Evolutionary conservation across 1,284 basidiomycete species (phyloP), one percentile per base, ranked within the genome.

Genomic region (Ceratobasidium sp.): DNA sequence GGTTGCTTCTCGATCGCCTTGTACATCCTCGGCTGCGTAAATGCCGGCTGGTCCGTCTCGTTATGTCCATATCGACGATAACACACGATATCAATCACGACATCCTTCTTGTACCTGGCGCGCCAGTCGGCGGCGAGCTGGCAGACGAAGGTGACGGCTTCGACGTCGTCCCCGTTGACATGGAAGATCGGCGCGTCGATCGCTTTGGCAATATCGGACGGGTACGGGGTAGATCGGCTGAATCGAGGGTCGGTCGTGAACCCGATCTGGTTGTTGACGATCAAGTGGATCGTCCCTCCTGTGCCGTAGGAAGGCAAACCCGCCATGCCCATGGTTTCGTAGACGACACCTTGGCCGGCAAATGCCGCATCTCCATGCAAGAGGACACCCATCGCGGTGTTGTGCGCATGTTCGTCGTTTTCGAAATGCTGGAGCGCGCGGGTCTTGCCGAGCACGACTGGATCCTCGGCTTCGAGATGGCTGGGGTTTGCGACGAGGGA

Each of bases 241-340:
- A 98, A 98, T 76, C 96, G 91, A 61, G 98, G 98, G 82, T 98
- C 97, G 72, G 98, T 99, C 74, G 98, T 99, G 87, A 99, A 99
- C 77, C 98, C 98, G 76, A 99, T 98, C 83, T 99, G 98, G 85
- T 99, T 99, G 87, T 99, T 99, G 79, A 99, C 96, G 79, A 99
- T 96, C 76, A 99, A 86, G 82, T 99, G 98, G 78, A 99, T 94
- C 57, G 98, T 99, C 76, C 98, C 98, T 75, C 98, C 98, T 21
- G 96, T 98, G 62, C 96, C 96, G 82, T 98, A 99, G 84, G 89
- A 90, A 57, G 95, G 95, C 58, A 99, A 87, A 81, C 93, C 95
- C 85, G 96, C 93, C 87, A 99, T 94, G 80, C 98, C 98, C 94
- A 98, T 98, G 49, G 97, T 98, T 86, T 99, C 98, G 84, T 99